Evolutionary conservation across 2,329 filamentous ascomycete genomes (phyloP).

Genomic region (Coniella vitis): DNA sequence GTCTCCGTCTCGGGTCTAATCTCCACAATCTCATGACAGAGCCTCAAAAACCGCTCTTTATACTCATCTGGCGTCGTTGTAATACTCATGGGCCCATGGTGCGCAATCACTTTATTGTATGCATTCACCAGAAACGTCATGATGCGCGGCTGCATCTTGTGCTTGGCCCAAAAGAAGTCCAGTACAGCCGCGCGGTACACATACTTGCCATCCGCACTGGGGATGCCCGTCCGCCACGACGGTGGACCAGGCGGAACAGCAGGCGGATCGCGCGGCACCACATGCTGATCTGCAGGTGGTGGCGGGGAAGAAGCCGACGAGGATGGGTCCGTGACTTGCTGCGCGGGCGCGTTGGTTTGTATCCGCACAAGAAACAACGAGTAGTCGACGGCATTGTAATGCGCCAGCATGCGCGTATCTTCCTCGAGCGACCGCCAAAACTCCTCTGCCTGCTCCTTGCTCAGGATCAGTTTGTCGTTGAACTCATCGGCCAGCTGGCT

Average conservation of each 20-base stretch:
- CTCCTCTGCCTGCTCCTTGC: conserved; percentile 44
- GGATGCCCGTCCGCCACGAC: conserved; percentile 57
- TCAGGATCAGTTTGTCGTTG: conserved; percentile 56
- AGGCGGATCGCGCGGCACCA: conserved; percentile 26
- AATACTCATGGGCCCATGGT: conserved; percentile 67
- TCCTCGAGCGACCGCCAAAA: conserved; percentile 48
- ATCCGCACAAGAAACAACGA: conserved; percentile 63
- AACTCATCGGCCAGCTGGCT: conserved; percentile 62
- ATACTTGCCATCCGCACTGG: conserved; percentile 56
- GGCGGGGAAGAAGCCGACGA: conserved; percentile 16
- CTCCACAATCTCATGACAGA: conserved; percentile 38
- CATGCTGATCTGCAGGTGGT: conserved; percentile 16
- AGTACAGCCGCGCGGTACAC: conserved; percentile 61
- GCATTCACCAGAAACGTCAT: conserved; percentile 59
- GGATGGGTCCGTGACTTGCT: conserved; percentile 16
- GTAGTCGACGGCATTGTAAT: conserved; percentile 65
- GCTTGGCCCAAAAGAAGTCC: conserved; percentile 76
- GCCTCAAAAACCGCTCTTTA: conserved; percentile 43
- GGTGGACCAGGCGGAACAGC: conserved; percentile 28
- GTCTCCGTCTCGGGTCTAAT: conserved; percentile 15
- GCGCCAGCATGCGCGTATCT: conserved; percentile 57
- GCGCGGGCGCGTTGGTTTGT: conserved; percentile 4
- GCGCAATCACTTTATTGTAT: conserved; percentile 54
- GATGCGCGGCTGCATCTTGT: conserved; percentile 57
- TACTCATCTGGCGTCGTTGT: conserved; percentile 66